phyloP scores from a whole-genome alignment of 1,284 basidiomycete species.

The Sphagnurus paluster region DNA sequence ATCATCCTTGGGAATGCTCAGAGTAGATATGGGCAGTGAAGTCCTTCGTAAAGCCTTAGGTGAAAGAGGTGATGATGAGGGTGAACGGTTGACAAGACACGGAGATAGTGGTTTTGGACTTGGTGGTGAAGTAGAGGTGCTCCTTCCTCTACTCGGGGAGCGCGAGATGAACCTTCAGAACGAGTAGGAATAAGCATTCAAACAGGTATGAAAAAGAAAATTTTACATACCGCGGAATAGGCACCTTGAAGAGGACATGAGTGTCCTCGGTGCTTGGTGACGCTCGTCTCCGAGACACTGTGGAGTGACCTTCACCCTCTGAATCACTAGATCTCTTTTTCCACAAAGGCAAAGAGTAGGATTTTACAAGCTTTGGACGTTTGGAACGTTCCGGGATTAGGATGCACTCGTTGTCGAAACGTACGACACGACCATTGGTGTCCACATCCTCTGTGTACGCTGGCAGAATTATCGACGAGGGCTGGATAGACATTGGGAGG shows the following conservation, averaged over 20 bases:
- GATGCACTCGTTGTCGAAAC: conserved; percentile 66
- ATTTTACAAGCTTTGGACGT: conserved; percentile 52
- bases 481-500: conserved; percentile 8
- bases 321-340: conserved; percentile 37
- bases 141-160: conserved; percentile 33
- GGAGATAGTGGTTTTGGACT: conserved; percentile 37
- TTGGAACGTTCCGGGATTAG: conserved; percentile 61
- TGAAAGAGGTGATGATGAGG: conserved; percentile 22
- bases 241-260: conserved; percentile 54
- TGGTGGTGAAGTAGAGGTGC: conserved; percentile 28
- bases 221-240: conserved; percentile 51
- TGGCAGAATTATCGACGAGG: conserved; percentile 12
- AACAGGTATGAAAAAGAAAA: neutral
- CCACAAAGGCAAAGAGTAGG: conserved; percentile 65
- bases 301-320: conserved; percentile 27
- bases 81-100: conserved; percentile 45
- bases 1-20: conserved; percentile 19
- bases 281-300: conserved; percentile 18
- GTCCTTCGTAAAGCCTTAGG: conserved; percentile 22
- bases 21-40: conserved; percentile 24
- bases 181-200: neutral
- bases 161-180: conserved; percentile 23
- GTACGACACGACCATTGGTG: conserved; percentile 40
- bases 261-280: conserved; percentile 36
- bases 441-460: conserved; percentile 7